These are phyloP conservation scores for Ramichloridium luteum DNA, from an alignment of 2,329 filamentous ascomycete genomes.

Conservation along the genomic window DNA sequence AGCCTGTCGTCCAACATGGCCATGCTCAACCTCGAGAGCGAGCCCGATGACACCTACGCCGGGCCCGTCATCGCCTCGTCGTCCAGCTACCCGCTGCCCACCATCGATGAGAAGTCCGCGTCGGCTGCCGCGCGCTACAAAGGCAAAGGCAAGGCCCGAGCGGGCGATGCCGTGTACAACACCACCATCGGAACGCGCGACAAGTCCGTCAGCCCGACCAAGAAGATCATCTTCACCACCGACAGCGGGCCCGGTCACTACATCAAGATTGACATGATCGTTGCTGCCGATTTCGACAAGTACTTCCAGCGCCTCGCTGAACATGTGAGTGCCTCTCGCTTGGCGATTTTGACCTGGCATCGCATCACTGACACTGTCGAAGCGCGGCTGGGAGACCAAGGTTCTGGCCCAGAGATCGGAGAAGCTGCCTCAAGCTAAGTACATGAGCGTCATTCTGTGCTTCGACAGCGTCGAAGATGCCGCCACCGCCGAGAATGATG, in stretches of 20 bases:
- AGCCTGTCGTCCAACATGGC: constrained; percentile 2
- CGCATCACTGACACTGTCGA: constrained; percentile 10
- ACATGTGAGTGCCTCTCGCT: constrained; percentile 11
- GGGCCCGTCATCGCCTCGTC: constrained; percentile 8
- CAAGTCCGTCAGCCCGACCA: constrained; percentile 2
- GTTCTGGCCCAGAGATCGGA: constrained; percentile 5
- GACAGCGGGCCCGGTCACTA: constrained; percentile 16
- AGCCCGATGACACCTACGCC: constrained; percentile 5
- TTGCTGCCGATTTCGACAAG: background rate
- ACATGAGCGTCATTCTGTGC: constrained; percentile 15
- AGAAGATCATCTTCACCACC: constrained; percentile 14
- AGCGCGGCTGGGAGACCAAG: constrained; percentile 12
- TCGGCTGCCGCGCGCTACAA: constrained; percentile 1
- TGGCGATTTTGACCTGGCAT: background rate
- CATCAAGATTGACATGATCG: constrained; percentile 11
- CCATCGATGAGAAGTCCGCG: constrained; percentile 1
- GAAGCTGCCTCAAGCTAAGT: constrained; percentile 2
- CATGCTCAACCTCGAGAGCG: constrained; percentile 11
- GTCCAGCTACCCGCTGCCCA: constrained; percentile 1
- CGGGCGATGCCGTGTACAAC: constrained; percentile 1
- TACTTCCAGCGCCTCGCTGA: constrained; percentile 4
- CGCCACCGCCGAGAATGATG: constrained; percentile 6
- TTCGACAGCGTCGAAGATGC: constrained; percentile 30
- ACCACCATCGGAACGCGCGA: constrained; percentile 16
- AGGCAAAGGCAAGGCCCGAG: constrained; percentile 4